phyloP scores from a whole-genome alignment of 805 yeast genomes.

The Starmerella davenportii region DNA sequence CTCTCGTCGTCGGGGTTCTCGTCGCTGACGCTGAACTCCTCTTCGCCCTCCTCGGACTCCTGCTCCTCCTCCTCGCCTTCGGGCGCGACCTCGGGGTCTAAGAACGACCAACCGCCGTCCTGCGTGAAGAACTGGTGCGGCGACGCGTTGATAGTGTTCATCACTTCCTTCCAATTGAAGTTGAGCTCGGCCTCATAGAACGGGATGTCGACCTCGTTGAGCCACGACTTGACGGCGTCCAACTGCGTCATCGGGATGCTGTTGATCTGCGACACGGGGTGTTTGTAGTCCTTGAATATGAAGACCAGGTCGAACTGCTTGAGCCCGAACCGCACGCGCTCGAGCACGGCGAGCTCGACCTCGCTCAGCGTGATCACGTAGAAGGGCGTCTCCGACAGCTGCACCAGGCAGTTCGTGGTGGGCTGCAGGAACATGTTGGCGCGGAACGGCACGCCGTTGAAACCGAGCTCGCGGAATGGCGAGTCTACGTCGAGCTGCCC shows the following conservation, averaged over 20 bases:
- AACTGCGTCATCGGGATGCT: constrained; percentile 84
- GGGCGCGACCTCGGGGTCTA: constrained; percentile 49
- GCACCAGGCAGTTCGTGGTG: constrained; percentile 89
- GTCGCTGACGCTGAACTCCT: constrained; percentile 46
- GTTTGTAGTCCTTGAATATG: constrained; percentile 76
- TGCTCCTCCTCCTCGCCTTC: constrained; percentile 49
- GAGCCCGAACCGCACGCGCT: constrained; percentile 92
- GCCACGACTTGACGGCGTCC: constrained; percentile 89
- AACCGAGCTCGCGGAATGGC: constrained; percentile 90
- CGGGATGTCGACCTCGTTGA: constrained; percentile 94
- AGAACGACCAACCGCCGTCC: constrained; percentile 93
- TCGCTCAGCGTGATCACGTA: constrained; percentile 79
- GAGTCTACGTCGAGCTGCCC: constrained; percentile 77
- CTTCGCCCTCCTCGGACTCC: constrained; percentile 46
- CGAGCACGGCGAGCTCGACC: constrained; percentile 85
- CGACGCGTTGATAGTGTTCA: constrained; percentile 82
- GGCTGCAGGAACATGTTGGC: constrained; percentile 92
- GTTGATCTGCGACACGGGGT: constrained; percentile 79
- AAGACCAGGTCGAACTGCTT: constrained; percentile 95
- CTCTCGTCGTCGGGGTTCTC: constrained; percentile 32
- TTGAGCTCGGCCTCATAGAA: constrained; percentile 87
- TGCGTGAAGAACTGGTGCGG: constrained; percentile 74
- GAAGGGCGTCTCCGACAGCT: constrained; percentile 87
- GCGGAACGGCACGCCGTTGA: constrained; percentile 92
- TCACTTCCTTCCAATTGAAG: constrained; percentile 86